phyloP scores from a whole-genome alignment of 139 green algal genomes.

The Auxenochlorella pyrenoidosa region DNA sequence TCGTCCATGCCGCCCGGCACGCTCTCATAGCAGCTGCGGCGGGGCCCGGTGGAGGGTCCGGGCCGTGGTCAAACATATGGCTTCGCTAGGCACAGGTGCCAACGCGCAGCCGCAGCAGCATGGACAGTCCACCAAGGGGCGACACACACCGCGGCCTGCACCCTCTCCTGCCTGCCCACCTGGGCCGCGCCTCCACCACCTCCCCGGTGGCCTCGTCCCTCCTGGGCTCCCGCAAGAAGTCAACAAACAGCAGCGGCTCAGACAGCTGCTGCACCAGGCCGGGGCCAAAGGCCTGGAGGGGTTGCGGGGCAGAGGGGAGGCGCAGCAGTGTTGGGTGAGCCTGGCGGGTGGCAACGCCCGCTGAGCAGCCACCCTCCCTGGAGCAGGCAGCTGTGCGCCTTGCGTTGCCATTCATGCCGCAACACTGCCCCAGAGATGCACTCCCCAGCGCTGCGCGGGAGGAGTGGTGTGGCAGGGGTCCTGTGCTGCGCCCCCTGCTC shows the following conservation, averaged over 20 bases:
- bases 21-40: conserved; percentile 78
- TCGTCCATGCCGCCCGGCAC: conserved; percentile 71
- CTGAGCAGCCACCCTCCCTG: neutral
- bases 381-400: neutral
- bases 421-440: neutral
- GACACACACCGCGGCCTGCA: too few relatives aligned
- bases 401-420: too few relatives aligned
- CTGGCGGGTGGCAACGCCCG: neutral
- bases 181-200: conserved; percentile 77
- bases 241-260: conserved; percentile 91
- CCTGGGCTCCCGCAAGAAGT: conserved; percentile 91
- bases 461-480: too few relatives aligned
- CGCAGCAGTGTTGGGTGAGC: neutral
- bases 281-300: conserved; percentile 61
- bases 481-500: neutral
- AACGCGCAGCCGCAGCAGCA: neutral
- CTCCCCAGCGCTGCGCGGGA: neutral
- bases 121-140: neutral
- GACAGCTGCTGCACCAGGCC: conserved; percentile 77
- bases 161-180: neutral
- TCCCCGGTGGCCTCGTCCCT: conserved; percentile 89
- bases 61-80: neutral
- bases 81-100: too few relatives aligned
- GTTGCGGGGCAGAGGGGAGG: neutral
- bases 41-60: neutral